phyloP scores from a whole-genome alignment of 2,329 filamentous ascomycete genomes.

The Xylariaceae sp. region DNA sequence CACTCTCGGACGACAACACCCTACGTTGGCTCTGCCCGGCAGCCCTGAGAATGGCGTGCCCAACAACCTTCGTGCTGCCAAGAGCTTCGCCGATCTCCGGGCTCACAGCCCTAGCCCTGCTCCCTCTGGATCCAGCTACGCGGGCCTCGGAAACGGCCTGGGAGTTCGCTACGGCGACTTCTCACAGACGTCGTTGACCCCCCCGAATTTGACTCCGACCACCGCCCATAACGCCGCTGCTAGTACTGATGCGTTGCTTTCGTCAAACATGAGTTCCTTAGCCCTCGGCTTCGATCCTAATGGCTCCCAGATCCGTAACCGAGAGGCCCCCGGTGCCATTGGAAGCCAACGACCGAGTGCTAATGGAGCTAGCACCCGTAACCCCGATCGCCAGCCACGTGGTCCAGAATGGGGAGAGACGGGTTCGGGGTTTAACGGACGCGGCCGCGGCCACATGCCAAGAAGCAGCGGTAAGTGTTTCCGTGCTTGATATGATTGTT shows the following conservation, averaged over 20 bases:
- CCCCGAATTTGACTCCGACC: constrained; percentile 33
- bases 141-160: constrained; percentile 44
- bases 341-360: constrained; percentile 58
- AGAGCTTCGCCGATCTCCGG: constrained; percentile 92
- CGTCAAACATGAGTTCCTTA: constrained; percentile 38
- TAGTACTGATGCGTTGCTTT: constrained; percentile 31
- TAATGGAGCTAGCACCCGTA: constrained; percentile 39
- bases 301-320: constrained; percentile 34
- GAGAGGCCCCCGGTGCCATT: constrained; percentile 56
- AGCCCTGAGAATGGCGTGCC: constrained; percentile 63
- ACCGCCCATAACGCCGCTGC: constrained; percentile 32
- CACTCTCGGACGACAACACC: constrained; percentile 72
- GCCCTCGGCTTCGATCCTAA: constrained; percentile 48
- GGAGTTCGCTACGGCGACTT: constrained; percentile 34
- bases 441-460: constrained; percentile 55
- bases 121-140: constrained; percentile 80
- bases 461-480: constrained; percentile 53
- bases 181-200: constrained; percentile 31
- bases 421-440: constrained; percentile 46
- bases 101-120: constrained; percentile 94
- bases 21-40: constrained; percentile 82
- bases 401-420: constrained; percentile 57
- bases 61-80: constrained; percentile 83
- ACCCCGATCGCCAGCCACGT: constrained; percentile 58
- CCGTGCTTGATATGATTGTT: background rate